Evolutionary conservation across 2,329 filamentous ascomycete species (phyloP).

Genomic region (Alternaria novae-zelandiae): DNA sequence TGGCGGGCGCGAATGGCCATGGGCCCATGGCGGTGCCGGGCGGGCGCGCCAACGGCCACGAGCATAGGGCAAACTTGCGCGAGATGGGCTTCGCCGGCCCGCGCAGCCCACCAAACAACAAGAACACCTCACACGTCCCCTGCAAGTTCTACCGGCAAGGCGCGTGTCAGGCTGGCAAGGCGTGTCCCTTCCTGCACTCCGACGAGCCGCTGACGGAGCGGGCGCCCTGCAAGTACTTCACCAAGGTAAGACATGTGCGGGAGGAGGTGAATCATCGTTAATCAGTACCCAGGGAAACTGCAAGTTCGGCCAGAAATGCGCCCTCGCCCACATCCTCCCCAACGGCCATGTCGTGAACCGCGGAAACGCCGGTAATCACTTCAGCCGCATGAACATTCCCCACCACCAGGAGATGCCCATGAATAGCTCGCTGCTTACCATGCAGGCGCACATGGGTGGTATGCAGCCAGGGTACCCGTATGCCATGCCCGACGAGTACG

Average conservation of each 20-base stretch:
- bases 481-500: slow-evolving; percentile 51
- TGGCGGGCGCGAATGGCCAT: slow-evolving; percentile 45
- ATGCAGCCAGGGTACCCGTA: slow-evolving; percentile 51
- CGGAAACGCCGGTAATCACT: slow-evolving; percentile 59
- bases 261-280: neutral
- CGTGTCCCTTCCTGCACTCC: slow-evolving; percentile 96
- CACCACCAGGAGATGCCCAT: slow-evolving; percentile 73
- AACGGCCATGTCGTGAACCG: slow-evolving; percentile 91
- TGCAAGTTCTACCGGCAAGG: slow-evolving; percentile 99
- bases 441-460: slow-evolving; percentile 57
- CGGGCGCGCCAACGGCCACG: slow-evolving; percentile 41
- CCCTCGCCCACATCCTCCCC: slow-evolving; percentile 92
- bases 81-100: slow-evolving; percentile 50
- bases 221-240: slow-evolving; percentile 95
- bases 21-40: slow-evolving; percentile 47
- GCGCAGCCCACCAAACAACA: slow-evolving; percentile 58
- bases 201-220: slow-evolving; percentile 83
- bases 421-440: slow-evolving; percentile 73
- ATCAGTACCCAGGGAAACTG: slow-evolving; percentile 77
- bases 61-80: slow-evolving; percentile 40
- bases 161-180: slow-evolving; percentile 92
- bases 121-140: slow-evolving; percentile 90
- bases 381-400: slow-evolving; percentile 72
- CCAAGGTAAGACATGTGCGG: slow-evolving; percentile 71
- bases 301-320: slow-evolving; percentile 98